Conservation (phyloP, 164 flowering plant genomes). For the Akebia trifoliata region DNA sequence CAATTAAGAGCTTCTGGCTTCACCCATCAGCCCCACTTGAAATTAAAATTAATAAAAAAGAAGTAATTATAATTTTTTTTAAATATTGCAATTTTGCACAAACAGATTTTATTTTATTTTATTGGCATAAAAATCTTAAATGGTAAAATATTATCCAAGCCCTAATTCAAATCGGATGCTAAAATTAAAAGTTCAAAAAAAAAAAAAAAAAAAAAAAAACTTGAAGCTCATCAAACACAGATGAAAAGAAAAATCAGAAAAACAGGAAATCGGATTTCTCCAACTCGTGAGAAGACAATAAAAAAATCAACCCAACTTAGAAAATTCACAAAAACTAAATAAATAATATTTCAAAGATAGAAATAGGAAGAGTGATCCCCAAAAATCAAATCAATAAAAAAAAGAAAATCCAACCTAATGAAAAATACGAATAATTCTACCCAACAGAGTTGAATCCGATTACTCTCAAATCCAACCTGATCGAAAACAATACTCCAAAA, state of each 20-base stretch:
- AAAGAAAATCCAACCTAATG: too few species aligned
- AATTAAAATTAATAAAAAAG: too few species aligned
- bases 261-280: neutral
- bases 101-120: neutral
- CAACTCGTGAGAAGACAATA: too few species aligned
- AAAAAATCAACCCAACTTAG: too few species aligned
- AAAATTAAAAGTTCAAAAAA: neutral
- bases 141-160: neutral
- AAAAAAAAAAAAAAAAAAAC: neutral
- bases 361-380: neutral
- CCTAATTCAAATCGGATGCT: neutral
- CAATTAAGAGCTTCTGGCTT: too few species aligned
- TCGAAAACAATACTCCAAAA: slow-evolving; percentile 2
- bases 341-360: neutral
- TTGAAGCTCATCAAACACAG: neutral
- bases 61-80: too few species aligned
- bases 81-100: too few species aligned
- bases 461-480: neutral
- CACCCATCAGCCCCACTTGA: too few species aligned
- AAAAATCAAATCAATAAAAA: too few species aligned
- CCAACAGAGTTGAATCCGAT: neutral
- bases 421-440: neutral
- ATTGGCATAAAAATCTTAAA: neutral
- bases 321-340: too few species aligned
- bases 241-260: neutral